Base-by-base conservation (phyloP, 352 stramenopile genomes). In the Phytophthora lateralis region DNA sequence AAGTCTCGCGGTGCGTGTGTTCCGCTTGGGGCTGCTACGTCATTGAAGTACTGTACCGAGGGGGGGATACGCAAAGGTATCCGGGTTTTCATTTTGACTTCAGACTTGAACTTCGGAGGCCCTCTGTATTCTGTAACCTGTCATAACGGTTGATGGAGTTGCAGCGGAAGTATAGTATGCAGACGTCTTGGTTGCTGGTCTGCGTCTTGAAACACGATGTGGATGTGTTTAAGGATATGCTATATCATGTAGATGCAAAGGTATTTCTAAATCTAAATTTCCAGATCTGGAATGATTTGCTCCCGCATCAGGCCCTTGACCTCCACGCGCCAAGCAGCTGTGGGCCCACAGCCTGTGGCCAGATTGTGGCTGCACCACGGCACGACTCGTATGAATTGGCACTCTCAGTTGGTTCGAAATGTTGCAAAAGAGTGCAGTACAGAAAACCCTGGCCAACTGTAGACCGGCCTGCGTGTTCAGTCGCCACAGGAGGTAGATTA, bases 61-160 rank as follows among this genome's bases (percentile, higher is more conserved):
- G 45, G 12, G 38, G 42, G 55, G 60, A 68, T 68, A 68, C 60
- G 60, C 60, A 68, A 67, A 67, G 15, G 47, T 65, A 65, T 64
- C 46, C 56, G 47, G 56, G 51, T 58, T 29, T 46, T 42, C n/a
- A 56, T 26, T 2, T 63, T 53, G 60, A 66, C 49, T 59, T 66
- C 59, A 66, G 50, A 66, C 42, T 61, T 66, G 50, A 56, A 62
- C 12, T 60, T 60, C 3, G 7, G 35, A n/a, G 4, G 2, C 35
- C 37, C 50, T 67, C 35, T 56, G 21, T 27, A 57, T 53, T 11
- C 21, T 41, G 29, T 3, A 59, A 3, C 39, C 52, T 49, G n/a
- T 11, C 4, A 42, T 43, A 51, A 15, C 8, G 30, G 41, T 11
- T 42, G 35, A 6, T 32, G 27, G 11, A 0, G 2, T 2, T 32